These are phyloP conservation scores for Coffea canephora DNA, from an alignment of 257 asterid species.

Conservation along the genomic window DNA sequence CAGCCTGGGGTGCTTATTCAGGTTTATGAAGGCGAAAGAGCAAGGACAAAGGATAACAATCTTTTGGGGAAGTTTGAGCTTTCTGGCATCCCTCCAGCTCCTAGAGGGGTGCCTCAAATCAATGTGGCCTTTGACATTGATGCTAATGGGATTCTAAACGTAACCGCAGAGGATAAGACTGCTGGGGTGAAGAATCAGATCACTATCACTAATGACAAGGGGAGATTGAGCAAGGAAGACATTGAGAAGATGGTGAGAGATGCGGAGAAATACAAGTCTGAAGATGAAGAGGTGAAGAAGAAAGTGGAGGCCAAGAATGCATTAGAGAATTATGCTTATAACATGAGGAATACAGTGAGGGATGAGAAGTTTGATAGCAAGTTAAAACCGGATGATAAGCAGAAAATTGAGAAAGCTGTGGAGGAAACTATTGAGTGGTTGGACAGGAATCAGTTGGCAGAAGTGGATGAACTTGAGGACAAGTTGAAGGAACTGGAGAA, in stretches of 20 bases:
- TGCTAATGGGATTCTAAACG: slow-evolving; percentile 47
- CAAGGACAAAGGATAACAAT: slow-evolving; percentile 53
- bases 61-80: slow-evolving; percentile 62
- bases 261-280: slow-evolving; percentile 51
- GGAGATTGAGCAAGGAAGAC: slow-evolving; percentile 48
- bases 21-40: slow-evolving; percentile 56
- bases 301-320: slow-evolving; percentile 50
- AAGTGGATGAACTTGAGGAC: slow-evolving; percentile 57
- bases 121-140: slow-evolving; percentile 52
- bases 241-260: slow-evolving; percentile 51
- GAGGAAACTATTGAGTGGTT: slow-evolving; percentile 51
- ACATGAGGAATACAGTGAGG: slow-evolving; percentile 42
- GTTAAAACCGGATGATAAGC: slow-evolving; percentile 41
- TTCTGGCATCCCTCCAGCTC: slow-evolving; percentile 48
- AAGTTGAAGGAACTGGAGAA: slow-evolving; percentile 56
- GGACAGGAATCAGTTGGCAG: slow-evolving; percentile 60
- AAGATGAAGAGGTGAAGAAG: slow-evolving; percentile 53
- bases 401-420: slow-evolving; percentile 49
- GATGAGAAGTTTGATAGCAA: slow-evolving; percentile 45
- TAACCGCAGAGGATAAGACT: slow-evolving; percentile 55
- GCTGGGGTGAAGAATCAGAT: slow-evolving; percentile 49
- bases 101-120: slow-evolving; percentile 53
- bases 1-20: slow-evolving; percentile 55
- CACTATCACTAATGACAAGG: slow-evolving; percentile 51
- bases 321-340: slow-evolving; percentile 51